Percentiles rank a stretch among this genome's conserved stretches.
phyloP scores from a whole-genome alignment of 2,329 filamentous ascomycete genomes.

The Byssothecium circinans region DNA sequence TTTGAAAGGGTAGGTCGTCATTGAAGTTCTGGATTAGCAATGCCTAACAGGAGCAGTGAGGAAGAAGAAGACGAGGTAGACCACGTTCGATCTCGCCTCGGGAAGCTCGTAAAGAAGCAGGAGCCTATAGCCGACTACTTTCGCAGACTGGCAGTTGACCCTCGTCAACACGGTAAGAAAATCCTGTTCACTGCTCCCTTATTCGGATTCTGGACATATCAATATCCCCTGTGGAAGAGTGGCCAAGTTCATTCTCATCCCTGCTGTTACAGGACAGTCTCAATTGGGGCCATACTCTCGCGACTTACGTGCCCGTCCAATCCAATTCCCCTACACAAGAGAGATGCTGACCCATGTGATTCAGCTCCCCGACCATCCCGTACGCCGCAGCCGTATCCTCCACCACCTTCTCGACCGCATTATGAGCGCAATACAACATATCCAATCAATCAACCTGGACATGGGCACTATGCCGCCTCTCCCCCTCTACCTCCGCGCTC shows the following conservation, averaged over 20 bases:
- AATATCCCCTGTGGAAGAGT: neutral
- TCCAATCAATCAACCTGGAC: slow-evolving; percentile 6
- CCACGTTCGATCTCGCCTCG: slow-evolving; percentile 27
- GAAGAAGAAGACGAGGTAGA: slow-evolving; percentile 34
- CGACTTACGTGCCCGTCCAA: no score
- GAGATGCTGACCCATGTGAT: neutral
- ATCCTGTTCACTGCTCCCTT: neutral
- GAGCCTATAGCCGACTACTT: slow-evolving; percentile 41
- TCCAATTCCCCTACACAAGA: no score
- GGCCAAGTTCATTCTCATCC: neutral
- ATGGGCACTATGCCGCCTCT: slow-evolving; percentile 10
- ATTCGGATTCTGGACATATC: neutral
- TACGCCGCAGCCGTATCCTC: slow-evolving; percentile 33
- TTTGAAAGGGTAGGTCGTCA: slow-evolving; percentile 50
- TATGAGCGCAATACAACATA: slow-evolving; percentile 32
- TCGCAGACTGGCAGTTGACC: slow-evolving; percentile 28
- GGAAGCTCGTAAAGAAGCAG: slow-evolving; percentile 40
- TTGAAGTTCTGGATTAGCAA: neutral
- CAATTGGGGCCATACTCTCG: neutral
- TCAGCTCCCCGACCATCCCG: slow-evolving; percentile 14
- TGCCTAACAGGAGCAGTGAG: slow-evolving; percentile 28
- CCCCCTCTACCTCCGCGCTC: slow-evolving; percentile 14
- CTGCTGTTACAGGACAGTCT: slow-evolving; percentile 2
- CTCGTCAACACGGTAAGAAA: slow-evolving; percentile 23
- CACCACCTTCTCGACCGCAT: slow-evolving; percentile 29